Percentiles rank a stretch among this genome's conserved stretches.
These are phyloP conservation scores for Aspergillus biplanus DNA, from an alignment of 495 filamentous ascomycete genomes.

Conservation along the genomic window DNA sequence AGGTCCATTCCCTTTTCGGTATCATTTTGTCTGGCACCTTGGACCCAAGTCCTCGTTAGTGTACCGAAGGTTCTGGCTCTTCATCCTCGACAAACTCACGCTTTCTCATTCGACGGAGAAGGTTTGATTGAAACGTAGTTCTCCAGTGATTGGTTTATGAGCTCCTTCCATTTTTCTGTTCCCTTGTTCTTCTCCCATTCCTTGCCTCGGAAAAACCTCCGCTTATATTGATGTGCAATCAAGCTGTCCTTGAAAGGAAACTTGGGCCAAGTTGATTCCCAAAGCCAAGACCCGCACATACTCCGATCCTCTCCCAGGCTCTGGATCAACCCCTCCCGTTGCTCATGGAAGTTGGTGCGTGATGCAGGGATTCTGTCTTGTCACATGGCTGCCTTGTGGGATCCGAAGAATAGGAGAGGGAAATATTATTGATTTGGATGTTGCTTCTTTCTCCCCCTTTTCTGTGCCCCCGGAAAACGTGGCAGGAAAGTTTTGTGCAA, in stretches of 20 bases:
- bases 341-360: neutral
- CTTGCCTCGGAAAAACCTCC: neutral
- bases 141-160: neutral
- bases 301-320: constrained; percentile 1
- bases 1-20: neutral
- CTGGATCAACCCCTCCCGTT: neutral
- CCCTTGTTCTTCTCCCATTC: neutral
- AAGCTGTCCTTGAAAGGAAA: neutral
- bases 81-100: neutral
- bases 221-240: neutral
- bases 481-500: constrained; percentile 8
- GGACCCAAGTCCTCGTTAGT: no score
- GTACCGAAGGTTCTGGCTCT: neutral
- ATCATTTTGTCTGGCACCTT: neutral
- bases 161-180: neutral
- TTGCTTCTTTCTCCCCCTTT: constrained; percentile 2
- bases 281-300: neutral
- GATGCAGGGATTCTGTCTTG: constrained; percentile 4
- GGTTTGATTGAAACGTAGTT: no score
- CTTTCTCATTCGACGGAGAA: no score
- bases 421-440: neutral
- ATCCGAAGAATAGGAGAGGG: neutral
- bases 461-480: constrained; percentile 13
- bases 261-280: neutral
- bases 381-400: constrained; percentile 2